Evolutionary conservation across 1,139 yeast genomes (phyloP), one percentile per base, ranked within the genome.

Genomic region (Torulaspora pretoriensis): DNA sequence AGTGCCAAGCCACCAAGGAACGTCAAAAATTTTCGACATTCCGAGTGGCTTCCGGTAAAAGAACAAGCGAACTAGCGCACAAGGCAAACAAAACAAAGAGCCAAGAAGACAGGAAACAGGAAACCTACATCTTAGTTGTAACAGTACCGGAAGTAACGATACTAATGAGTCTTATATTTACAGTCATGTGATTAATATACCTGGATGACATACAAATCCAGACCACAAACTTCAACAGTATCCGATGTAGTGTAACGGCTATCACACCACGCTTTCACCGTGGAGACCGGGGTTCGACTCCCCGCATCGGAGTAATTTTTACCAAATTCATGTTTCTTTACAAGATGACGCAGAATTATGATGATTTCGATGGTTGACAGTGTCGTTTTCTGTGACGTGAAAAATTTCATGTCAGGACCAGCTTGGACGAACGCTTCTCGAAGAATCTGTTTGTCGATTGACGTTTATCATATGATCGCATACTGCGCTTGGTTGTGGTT

Each of bases 251-350:
- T 39, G 42, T 39, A 39, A 39, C 42, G 42, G 42, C 42, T 39
- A 39, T 39, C 42, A 39, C 42, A 39, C 34, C 42, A 26, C 42
- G 42, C 42, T 39, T 39, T 39, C 42, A 39, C 42, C 42, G 42
- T 39, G 42, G 42, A 28, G 42, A 39, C 42, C 42, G 42, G 42
- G 42, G 42, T 39, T 39, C 42, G 42, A 39, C 42, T 39, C 42
- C 42, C 42, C 42, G 42, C 42, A 39, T 39, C 42, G 42, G 42
- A 39, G 42, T 13, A 33, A n/a, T n/a, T 16, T 9, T 23, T n/a
- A 9, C 8, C 14, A 22, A 33, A 17, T 12, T 8, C 24, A 32
- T 5, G 22, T 7, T 7, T 19, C 22, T 19, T 7, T 19, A 19
- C 22, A 19, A 19, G 22, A 7, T 28, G 19, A 28, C 31, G 14